phyloP scores from a whole-genome alignment of 2,329 filamentous ascomycete genomes.

The Aspergillus thermomutatus region DNA sequence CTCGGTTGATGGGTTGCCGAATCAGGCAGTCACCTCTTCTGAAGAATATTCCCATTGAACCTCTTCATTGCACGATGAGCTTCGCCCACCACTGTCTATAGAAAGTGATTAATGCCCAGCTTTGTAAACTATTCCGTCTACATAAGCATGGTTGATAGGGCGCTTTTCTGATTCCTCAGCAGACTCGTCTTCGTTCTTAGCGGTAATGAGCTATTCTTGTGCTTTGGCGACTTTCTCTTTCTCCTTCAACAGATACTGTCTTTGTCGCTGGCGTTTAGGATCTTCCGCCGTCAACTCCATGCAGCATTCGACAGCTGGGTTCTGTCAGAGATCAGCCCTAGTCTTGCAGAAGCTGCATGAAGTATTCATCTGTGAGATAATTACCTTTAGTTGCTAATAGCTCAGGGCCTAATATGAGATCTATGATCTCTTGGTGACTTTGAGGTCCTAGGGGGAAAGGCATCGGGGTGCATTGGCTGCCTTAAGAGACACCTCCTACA shows the following conservation, averaged over 20 bases:
- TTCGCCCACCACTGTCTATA: no score
- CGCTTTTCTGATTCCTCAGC: conserved; percentile 2
- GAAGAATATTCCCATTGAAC: no score
- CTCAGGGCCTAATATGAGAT: conserved; percentile 3
- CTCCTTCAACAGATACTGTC: conserved; percentile 28
- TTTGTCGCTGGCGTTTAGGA: conserved; percentile 30
- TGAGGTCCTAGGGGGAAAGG: neutral
- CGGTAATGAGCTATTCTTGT: neutral
- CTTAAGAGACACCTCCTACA: no score
- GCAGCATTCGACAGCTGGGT: conserved; percentile 31
- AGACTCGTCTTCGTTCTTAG: conserved; percentile 8
- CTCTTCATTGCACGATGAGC: no score
- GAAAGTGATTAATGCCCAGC: no score
- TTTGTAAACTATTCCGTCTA: conserved; percentile 22
- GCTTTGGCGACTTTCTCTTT: conserved; percentile 33
- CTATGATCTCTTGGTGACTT: conserved; percentile 3
- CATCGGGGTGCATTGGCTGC: neutral
- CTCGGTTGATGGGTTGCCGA: no score
- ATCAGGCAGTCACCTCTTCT: no score
- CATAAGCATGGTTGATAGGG: conserved; percentile 13
- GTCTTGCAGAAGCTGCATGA: conserved; percentile 11
- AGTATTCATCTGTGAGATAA: conserved; percentile 24
- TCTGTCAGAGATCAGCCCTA: conserved; percentile 2
- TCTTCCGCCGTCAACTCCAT: conserved; percentile 38
- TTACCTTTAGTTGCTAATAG: conserved; percentile 16